These are phyloP conservation scores for Triticum aestivum DNA, from an alignment of 176 grass and related monocot genomes.

Conservation along the genomic window DNA sequence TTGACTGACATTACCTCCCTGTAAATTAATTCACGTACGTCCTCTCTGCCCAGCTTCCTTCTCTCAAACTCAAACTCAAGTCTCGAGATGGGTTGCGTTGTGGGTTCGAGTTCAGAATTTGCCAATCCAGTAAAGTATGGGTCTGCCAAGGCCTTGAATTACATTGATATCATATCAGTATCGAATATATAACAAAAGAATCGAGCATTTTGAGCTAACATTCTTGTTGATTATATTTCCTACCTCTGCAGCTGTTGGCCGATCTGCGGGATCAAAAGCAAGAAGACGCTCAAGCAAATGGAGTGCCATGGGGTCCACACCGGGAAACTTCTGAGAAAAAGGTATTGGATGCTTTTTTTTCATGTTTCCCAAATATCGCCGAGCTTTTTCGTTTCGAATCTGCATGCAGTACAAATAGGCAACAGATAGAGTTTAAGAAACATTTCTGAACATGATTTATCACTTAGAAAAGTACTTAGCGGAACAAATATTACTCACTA, in stretches of 20 bases:
- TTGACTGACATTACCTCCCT: conserved; percentile 58
- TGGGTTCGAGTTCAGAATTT: conserved; percentile 66
- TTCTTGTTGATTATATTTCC: conserved; percentile 19
- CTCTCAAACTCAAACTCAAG: conserved; percentile 96
- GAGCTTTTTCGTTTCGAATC: conserved; percentile 88
- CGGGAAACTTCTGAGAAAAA: conserved; percentile 80
- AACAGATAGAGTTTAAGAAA: neutral
- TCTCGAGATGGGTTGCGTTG: conserved; percentile 68
- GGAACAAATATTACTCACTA: neutral
- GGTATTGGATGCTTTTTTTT: conserved; percentile 52
- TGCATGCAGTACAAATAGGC: conserved; percentile 26
- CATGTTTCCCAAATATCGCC: conserved; percentile 70
- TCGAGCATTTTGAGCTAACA: neutral
- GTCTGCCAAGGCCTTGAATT: conserved; percentile 68
- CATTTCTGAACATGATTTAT: neutral
- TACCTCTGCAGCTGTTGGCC: conserved; percentile 76
- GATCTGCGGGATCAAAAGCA: conserved; percentile 77
- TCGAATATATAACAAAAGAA: neutral
- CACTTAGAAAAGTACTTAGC: neutral
- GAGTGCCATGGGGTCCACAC: conserved; percentile 65
- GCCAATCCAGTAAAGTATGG: conserved; percentile 79
- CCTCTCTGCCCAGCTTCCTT: conserved; percentile 85
- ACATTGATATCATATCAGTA: conserved; percentile 39
- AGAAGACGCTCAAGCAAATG: conserved; percentile 65
- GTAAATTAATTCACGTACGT: conserved; percentile 89